Percentiles rank a stretch among this genome's conserved stretches.
phyloP scores from a whole-genome alignment of 768 basidiomycete genomes.

The Boletus fagicola region DNA sequence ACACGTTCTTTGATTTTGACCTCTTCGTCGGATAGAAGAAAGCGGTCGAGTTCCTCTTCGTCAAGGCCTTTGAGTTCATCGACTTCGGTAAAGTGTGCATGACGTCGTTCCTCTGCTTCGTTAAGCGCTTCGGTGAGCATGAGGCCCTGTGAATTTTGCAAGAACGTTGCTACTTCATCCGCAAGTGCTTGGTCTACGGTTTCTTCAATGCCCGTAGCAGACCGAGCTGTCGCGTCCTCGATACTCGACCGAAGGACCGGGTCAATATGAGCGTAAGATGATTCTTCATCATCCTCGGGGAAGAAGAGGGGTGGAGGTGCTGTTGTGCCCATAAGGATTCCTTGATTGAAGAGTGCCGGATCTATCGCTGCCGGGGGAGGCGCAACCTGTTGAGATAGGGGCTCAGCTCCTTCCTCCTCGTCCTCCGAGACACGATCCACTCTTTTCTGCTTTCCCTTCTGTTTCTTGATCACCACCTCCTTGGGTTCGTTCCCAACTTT shows the following conservation, averaged over 20 bases:
- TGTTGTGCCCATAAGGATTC: constrained; percentile 61
- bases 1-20: constrained; percentile 84
- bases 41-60: constrained; percentile 84
- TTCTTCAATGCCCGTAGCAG: constrained; percentile 49
- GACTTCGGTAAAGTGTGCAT: constrained; percentile 44
- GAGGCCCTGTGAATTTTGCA: constrained; percentile 61
- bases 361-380: constrained; percentile 43
- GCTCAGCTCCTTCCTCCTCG: constrained; percentile 27
- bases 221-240: constrained; percentile 13
- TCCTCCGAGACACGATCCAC: constrained; percentile 39
- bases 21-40: constrained; percentile 77
- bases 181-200: constrained; percentile 60
- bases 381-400: constrained; percentile 15
- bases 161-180: constrained; percentile 66
- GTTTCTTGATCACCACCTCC: constrained; percentile 28
- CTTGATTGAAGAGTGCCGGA: constrained; percentile 57
- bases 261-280: constrained; percentile 50
- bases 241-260: constrained; percentile 44
- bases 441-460: constrained; percentile 40
- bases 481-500: constrained; percentile 36
- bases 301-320: constrained; percentile 39
- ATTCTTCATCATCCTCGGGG: constrained; percentile 45
- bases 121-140: constrained; percentile 60
- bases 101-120: constrained; percentile 62
- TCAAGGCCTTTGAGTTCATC: constrained; percentile 79